Percentiles rank a stretch among this genome's conserved stretches.
phyloP scores from a whole-genome alignment of 768 basidiomycete species.

The Lentinula detonsa region DNA sequence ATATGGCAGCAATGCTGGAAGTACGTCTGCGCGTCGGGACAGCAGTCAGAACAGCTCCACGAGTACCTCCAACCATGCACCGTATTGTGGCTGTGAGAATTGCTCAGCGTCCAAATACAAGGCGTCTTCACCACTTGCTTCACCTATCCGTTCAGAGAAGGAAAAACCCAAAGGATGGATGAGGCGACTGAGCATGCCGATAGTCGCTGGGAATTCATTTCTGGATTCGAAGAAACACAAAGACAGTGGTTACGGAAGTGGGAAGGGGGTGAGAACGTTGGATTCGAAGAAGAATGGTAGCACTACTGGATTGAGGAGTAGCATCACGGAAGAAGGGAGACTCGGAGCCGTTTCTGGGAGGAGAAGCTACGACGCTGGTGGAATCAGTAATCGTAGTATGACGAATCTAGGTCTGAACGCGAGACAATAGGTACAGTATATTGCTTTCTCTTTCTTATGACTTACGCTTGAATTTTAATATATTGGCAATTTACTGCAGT shows the following conservation, averaged over 20 bases:
- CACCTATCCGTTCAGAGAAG: constrained; percentile 16
- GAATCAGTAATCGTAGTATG: constrained; percentile 43
- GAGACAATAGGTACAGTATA: constrained; percentile 20
- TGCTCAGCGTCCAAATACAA: constrained; percentile 60
- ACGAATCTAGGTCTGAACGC: constrained; percentile 37
- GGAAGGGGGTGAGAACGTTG: constrained; percentile 30
- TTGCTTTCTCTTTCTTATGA: not conserved
- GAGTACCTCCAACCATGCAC: constrained; percentile 39
- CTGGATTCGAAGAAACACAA: constrained; percentile 47
- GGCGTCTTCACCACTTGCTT: constrained; percentile 13
- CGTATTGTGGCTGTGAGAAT: constrained; percentile 60
- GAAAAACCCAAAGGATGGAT: constrained; percentile 73
- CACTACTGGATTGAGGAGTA: constrained; percentile 29
- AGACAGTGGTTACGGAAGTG: constrained; percentile 18
- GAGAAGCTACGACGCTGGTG: constrained; percentile 35
- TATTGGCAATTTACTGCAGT: not conserved
- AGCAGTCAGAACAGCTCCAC: constrained; percentile 7
- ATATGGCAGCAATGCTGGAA: not conserved
- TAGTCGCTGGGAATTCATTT: constrained; percentile 51
- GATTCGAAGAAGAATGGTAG: constrained; percentile 49
- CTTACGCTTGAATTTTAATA: not conserved
- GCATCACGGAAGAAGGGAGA: constrained; percentile 44
- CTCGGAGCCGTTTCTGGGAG: constrained; percentile 21
- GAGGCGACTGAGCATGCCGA: constrained; percentile 71
- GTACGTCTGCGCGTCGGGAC: not conserved